Evolutionary conservation across 129 eudicot species (phyloP).

Genomic region (Centaurea solstitialis): DNA sequence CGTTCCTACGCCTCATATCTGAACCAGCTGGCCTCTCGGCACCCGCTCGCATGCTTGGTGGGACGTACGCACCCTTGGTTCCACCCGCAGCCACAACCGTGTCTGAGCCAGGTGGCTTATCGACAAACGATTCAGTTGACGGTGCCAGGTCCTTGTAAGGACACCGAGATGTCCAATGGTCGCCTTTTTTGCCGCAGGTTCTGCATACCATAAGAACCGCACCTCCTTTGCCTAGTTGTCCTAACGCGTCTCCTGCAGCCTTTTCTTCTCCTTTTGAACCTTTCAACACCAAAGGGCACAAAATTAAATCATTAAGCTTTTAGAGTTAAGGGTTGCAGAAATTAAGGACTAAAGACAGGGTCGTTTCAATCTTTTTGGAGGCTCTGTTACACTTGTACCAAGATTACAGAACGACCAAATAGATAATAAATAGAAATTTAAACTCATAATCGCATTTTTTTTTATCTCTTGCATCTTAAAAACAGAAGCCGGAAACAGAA

Average conservation of each 20-base stretch:
- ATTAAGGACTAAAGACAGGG: no score
- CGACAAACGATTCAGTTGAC: constrained; percentile 30
- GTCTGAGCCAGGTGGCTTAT: constrained; percentile 37
- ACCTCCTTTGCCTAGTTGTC: constrained; percentile 49
- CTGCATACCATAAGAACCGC: constrained; percentile 70
- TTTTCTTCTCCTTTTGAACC: constrained; percentile 55
- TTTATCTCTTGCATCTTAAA: not conserved
- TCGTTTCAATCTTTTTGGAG: no score
- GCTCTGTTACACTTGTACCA: no score
- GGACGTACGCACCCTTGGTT: constrained; percentile 47
- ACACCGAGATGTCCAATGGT: constrained; percentile 63
- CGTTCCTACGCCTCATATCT: constrained; percentile 58
- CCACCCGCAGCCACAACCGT: constrained; percentile 15
- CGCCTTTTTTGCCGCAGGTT: constrained; percentile 65
- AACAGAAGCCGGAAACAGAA: no score
- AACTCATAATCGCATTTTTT: not conserved
- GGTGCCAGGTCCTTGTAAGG: constrained; percentile 58
- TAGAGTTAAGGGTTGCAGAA: no score
- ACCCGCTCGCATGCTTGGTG: constrained; percentile 58
- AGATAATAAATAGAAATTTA: no score
- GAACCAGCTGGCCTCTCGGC: constrained; percentile 43
- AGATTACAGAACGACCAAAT: no score
- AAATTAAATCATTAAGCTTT: no score
- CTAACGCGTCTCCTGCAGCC: constrained; percentile 38
- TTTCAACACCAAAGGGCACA: constrained; percentile 11